Evolutionary conservation across 2,329 filamentous ascomycete genomes (phyloP), one percentile per base, ranked within the genome.

Genomic region (Calonectria pseudoturangicola): DNA sequence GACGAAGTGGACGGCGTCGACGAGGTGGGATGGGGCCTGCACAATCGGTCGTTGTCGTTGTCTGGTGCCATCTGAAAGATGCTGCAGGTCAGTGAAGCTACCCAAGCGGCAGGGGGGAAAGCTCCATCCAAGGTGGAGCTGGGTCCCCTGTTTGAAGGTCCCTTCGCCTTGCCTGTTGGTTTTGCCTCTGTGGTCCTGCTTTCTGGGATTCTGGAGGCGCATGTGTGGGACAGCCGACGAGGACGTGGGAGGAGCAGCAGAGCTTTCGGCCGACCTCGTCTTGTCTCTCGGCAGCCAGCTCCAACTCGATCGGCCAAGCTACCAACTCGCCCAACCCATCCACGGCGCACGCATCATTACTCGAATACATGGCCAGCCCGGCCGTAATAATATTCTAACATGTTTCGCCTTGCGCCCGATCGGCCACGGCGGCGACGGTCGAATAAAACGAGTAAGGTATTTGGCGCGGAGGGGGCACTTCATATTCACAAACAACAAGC

Each of bases 71-170:
- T 74, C 66, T 75, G 39, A 78, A 70, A 78, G 74, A 67, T 74
- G 75, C 76, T 76, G 73, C 74, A 74, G 62, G 70, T 64, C 68
- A 70, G 69, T 75, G 76, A 79, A 78, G 76, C 77, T 79, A 72
- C 69, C 71, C 70, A 74, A 72, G 70, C 60, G 74, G 70, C 77
- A 79, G 76, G 77, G 77, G 77, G 72, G 51, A 65, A 74, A 79
- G 77, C 77, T 79, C 76, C 76, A 75, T 76, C 72, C 58, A 30
- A 72, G 66, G 76, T 78, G 77, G 77, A 77, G 75, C 71, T 70
- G 76, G 70, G 70, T 78, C 77, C 73, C 74, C 76, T 76, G 70
- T 54, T 72, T 74, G 77, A 76, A 78, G 76, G 76, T 76, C 73
- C 66, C 74, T 69, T 73, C 70, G 62, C 75, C 68, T 71, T 73